Conservation (phyloP, 352 stramenopile genomes). For the Thraustochytrium aureum region DNA sequence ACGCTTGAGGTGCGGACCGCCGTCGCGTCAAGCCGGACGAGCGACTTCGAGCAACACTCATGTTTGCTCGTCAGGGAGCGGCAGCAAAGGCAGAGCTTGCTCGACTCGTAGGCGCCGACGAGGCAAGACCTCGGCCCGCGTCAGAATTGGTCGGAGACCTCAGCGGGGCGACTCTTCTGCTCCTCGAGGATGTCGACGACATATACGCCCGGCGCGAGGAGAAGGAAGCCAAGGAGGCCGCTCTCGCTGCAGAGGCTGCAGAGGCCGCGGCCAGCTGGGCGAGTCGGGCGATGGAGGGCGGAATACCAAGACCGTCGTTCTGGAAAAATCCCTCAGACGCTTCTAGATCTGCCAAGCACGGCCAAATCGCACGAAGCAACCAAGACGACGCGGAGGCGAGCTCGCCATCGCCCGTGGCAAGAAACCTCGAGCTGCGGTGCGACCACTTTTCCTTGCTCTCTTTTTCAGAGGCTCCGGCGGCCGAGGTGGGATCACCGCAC, state of each 20-base stretch:
- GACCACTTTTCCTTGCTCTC: too few species aligned
- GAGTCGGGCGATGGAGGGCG: neutral
- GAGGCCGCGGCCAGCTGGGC: too few species aligned
- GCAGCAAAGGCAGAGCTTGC: neutral
- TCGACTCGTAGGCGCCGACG: neutral
- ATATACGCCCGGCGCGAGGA: neutral
- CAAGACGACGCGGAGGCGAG: neutral
- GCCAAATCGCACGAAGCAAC: neutral
- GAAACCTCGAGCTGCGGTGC: too few species aligned
- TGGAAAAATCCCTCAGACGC: neutral
- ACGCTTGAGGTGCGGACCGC: conserved; percentile 69
- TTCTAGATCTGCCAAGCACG: neutral
- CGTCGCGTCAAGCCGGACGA: conserved; percentile 75
- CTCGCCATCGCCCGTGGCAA: too few species aligned
- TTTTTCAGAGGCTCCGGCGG: too few species aligned
- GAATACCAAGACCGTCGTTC: neutral
- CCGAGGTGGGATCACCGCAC: too few species aligned
- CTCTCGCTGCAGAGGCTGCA: too few species aligned
- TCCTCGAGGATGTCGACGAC: conserved; percentile 28
- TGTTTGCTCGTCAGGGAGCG: conserved; percentile 1
- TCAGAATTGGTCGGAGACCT: conserved; percentile 36
- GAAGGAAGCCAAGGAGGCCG: neutral
- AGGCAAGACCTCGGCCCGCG: neutral
- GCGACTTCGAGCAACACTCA: conserved; percentile 58
- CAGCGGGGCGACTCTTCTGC: neutral